Percentiles rank a stretch among this genome's conserved stretches.
Conservation (phyloP, 345 rosid genomes). For the Mangifera indica region DNA sequence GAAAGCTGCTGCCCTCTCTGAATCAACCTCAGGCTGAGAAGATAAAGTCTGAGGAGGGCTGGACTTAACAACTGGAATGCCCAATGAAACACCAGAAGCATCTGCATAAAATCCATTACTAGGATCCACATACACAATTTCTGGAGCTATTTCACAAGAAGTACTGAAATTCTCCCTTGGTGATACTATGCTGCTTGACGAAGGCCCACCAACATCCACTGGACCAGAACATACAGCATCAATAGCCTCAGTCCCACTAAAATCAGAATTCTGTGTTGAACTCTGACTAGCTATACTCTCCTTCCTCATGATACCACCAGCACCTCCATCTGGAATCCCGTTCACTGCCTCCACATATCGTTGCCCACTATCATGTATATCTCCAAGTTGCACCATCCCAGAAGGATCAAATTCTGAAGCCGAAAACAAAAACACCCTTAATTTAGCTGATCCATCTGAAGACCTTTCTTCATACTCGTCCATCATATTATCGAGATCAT, state of each 20-base stretch:
- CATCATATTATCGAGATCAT: constrained; percentile 84
- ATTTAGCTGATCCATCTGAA: constrained; percentile 64
- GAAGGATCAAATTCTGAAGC: constrained; percentile 49
- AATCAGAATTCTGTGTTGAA: constrained; percentile 69
- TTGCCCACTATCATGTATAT: constrained; percentile 54
- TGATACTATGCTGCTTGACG: constrained; percentile 35
- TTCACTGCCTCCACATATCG: constrained; percentile 73
- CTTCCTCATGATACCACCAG: constrained; percentile 45
- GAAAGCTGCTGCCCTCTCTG: constrained; percentile 37
- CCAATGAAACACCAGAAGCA: constrained; percentile 36
- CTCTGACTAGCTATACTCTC: constrained; percentile 60
- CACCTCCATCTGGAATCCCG: constrained; percentile 40
- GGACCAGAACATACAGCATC: constrained; percentile 41
- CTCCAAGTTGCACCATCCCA: constrained; percentile 47
- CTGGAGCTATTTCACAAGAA: constrained; percentile 35
- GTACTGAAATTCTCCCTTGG: constrained; percentile 32
- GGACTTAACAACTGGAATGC: constrained; percentile 35
- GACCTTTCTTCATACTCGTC: constrained; percentile 74
- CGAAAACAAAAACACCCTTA: constrained; percentile 67
- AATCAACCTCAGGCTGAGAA: constrained; percentile 42
- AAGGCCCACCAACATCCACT: constrained; percentile 34
- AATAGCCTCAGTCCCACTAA: constrained; percentile 48
- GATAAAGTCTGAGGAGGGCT: constrained; percentile 37
- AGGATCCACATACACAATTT: constrained; percentile 28
- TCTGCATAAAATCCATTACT: constrained; percentile 36